A percentile compares a stretch with the other conserved stretches of the same genome.
Conservation (phyloP, 345 rosid genomes). For the Ceriops zippeliana region DNA sequence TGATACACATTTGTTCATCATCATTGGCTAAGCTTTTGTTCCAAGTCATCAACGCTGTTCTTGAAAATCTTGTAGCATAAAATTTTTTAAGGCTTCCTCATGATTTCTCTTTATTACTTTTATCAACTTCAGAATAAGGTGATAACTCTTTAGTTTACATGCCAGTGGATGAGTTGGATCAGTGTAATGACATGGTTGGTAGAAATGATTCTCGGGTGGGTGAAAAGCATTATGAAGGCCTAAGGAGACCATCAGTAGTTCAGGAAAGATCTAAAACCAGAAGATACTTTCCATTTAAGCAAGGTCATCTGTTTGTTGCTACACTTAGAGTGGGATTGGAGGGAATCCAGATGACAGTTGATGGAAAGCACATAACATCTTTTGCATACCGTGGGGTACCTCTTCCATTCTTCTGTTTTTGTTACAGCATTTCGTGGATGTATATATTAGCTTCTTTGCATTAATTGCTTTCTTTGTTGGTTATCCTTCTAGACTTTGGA, state of each 20-base stretch:
- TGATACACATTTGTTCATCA: too few species aligned
- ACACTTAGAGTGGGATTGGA: constrained; percentile 91
- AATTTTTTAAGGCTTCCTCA: too few species aligned
- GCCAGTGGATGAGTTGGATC: constrained; percentile 85
- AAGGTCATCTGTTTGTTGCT: constrained; percentile 74
- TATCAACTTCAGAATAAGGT: too few species aligned
- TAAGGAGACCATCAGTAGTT: constrained; percentile 8
- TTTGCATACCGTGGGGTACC: constrained; percentile 92
- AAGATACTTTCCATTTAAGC: constrained; percentile 85
- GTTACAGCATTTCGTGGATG: background rate
- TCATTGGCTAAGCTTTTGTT: too few species aligned
- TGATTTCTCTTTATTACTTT: too few species aligned
- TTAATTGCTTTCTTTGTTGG: constrained; percentile 17
- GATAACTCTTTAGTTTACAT: background rate
- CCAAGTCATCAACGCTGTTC: too few species aligned
- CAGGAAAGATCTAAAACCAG: constrained; percentile 25
- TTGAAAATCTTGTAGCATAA: too few species aligned
- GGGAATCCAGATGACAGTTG: constrained; percentile 93
- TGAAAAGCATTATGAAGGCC: constrained; percentile 14
- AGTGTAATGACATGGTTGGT: constrained; percentile 85
- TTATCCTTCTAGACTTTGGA: constrained; percentile 66
- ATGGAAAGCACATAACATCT: constrained; percentile 94
- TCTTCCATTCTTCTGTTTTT: constrained; percentile 9
- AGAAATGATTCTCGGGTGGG: constrained; percentile 40
- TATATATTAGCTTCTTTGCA: constrained; percentile 10